Percentiles rank a stretch among this genome's conserved stretches.
These are phyloP conservation scores for Yamadazyma siamensis DNA, from an alignment of 1,139 yeast species.

Conservation along the genomic window DNA sequence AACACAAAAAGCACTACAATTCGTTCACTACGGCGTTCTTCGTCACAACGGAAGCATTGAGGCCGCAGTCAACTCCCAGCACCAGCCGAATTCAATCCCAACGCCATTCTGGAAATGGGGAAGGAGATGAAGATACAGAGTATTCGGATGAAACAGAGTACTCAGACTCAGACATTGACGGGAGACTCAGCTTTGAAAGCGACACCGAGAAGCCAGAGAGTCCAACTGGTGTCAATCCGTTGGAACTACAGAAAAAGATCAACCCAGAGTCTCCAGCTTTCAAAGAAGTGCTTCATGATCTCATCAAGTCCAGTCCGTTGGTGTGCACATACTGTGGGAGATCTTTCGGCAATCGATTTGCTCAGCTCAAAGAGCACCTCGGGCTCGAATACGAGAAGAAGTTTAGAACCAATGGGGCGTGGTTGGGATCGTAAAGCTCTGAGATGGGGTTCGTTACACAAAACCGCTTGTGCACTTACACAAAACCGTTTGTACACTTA, in stretches of 20 bases:
- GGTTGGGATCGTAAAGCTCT: no score
- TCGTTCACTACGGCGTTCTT: conserved; percentile 69
- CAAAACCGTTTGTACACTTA: conserved; percentile 1
- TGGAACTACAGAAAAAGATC: no score
- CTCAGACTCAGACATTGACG: no score
- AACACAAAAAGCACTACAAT: conserved; percentile 65
- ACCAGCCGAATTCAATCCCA: no score
- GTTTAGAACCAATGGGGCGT: no score
- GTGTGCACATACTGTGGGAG: conserved; percentile 48
- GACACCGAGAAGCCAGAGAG: no score
- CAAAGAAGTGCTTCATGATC: conserved; percentile 23
- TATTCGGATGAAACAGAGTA: not conserved
- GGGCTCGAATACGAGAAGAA: conserved; percentile 33
- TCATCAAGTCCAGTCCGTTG: conserved; percentile 37
- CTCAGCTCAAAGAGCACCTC: conserved; percentile 47
- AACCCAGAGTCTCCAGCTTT: no score
- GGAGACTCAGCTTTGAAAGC: no score
- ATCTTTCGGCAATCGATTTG: conserved; percentile 46
- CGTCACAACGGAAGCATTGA: conserved; percentile 41
- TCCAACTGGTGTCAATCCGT: no score
- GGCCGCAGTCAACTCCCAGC: conserved; percentile 1
- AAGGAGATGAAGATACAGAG: conserved; percentile 19
- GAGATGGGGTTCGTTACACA: no score
- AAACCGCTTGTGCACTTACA: no score
- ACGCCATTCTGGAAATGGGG: no score